phyloP scores from a whole-genome alignment of 805 yeast species.

The Metschnikowia anglica region DNA sequence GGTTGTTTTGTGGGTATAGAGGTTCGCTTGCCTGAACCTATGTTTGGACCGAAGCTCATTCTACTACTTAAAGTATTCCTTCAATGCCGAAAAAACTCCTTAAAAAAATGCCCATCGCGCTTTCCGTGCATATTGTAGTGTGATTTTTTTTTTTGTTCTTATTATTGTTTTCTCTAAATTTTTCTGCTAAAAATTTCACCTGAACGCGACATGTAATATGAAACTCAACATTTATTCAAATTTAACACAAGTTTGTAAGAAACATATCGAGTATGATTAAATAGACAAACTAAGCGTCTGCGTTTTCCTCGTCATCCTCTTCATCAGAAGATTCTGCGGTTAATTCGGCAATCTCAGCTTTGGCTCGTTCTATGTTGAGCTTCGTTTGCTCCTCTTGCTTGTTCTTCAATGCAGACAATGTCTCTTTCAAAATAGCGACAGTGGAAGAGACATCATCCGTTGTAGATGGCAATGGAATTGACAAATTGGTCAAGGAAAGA shows the following conservation, averaged over 20 bases:
- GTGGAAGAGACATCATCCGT: slow-evolving; percentile 68
- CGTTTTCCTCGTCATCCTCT: slow-evolving; percentile 45
- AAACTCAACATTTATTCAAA: not conserved
- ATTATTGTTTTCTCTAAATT: not conserved
- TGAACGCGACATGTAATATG: not conserved
- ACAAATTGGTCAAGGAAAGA: slow-evolving; percentile 71
- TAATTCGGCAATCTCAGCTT: slow-evolving; percentile 70
- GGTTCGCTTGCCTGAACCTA: not conserved
- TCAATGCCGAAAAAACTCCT: not conserved
- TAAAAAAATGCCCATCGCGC: slow-evolving; percentile 2
- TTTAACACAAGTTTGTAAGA: not conserved
- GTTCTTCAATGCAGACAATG: slow-evolving; percentile 63
- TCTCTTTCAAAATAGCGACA: slow-evolving; percentile 64
- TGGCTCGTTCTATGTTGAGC: slow-evolving; percentile 70
- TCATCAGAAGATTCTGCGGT: slow-evolving; percentile 43
- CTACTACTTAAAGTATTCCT: not conserved
- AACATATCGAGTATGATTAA: not conserved
- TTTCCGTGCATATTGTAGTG: slow-evolving; percentile 2
- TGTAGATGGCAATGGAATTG: slow-evolving; percentile 74
- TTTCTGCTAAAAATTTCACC: too few species aligned
- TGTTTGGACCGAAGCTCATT: not conserved
- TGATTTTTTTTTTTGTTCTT: not conserved
- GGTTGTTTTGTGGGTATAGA: not conserved
- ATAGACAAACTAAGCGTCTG: not conserved
- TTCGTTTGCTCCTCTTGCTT: slow-evolving; percentile 82